These are phyloP conservation scores for Babesia caballi DNA, from an alignment of 169 alveolate species.

Conservation along the genomic window DNA sequence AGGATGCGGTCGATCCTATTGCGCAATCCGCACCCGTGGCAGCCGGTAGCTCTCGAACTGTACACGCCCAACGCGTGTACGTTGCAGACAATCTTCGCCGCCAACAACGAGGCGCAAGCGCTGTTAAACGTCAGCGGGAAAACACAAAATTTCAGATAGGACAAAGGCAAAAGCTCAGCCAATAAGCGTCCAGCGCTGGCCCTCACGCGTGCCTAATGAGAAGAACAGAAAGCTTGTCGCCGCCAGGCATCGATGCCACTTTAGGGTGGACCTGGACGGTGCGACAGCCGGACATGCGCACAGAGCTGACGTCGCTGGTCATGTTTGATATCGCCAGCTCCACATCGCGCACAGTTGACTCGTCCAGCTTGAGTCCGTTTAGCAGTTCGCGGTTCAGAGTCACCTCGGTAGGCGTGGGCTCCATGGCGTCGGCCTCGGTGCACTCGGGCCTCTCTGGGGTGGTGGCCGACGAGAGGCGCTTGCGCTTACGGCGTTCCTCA, in stretches of 20 bases:
- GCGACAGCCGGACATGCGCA: background rate
- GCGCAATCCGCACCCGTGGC: too few relatives aligned
- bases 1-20: too few relatives aligned
- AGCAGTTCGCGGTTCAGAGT: background rate
- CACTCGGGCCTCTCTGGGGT: constrained; percentile 2
- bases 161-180: too few relatives aligned
- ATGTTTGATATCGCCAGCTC: constrained; percentile 10
- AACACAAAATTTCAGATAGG: too few relatives aligned
- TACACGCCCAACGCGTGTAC: too few relatives aligned
- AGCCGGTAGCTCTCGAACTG: too few relatives aligned
- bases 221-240: constrained; percentile 1
- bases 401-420: background rate
- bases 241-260: background rate
- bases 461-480: background rate
- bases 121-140: too few relatives aligned
- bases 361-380: background rate
- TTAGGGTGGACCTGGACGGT: constrained; percentile 8
- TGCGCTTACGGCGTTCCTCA: too few relatives aligned
- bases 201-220: background rate
- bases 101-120: too few relatives aligned
- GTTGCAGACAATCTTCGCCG: too few relatives aligned
- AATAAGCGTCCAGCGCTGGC: background rate
- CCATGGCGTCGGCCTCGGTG: background rate
- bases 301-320: background rate
- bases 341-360: background rate